Base-by-base conservation (phyloP, 2,329 filamentous ascomycete genomes). In the Fusarium euwallaceae region DNA sequence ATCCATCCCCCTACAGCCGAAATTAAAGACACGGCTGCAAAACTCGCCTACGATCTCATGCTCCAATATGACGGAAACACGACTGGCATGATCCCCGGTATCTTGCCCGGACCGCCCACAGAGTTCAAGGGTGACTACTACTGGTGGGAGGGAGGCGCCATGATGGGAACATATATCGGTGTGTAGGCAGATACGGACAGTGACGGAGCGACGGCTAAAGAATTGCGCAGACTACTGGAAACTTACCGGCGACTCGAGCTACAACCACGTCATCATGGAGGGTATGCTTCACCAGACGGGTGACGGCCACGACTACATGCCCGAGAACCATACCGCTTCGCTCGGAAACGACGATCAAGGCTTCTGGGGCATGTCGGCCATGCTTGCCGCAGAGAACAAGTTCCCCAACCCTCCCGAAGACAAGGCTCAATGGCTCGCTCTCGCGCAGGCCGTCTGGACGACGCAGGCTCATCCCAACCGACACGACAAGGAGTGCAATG, bases 61-160 rank as follows among this genome's bases (percentile, higher is more conserved):
- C 76, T 83, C 16, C 86, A 86, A 76, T 90, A 89, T 80, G 81
- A 85, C 41, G 88, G 87, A 67, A 87, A 89, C 74, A 76, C 84
- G 67, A 82, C 86, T 1, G 88, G 88, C 64, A 82, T 85, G 78
- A 87, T 86, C 17, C 88, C 89, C 9, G 89, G 89, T 37, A 90
- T 90, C 75, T 81, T 91, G 12, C 88, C 89, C 1, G 89, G 88
- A 0, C 89, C 89, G 64, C 89, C 89, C 74, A 79, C 80, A 2
- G 78, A 79, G 36, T 72, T 80, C 17, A 80, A 78, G 61, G 88
- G 88, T 73, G 86, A 88, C 71, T 92, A 92, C 80, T 94, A 93
- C 85, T 94, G 92, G 92, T 94, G 92, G 92, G 90, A 94, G 80
- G 90, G 90, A 6, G 90, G 91, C 62, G 90, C 91, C 16, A 86